Conservation (phyloP, 257 asterid species). For the Euphrasia confusa region DNA sequence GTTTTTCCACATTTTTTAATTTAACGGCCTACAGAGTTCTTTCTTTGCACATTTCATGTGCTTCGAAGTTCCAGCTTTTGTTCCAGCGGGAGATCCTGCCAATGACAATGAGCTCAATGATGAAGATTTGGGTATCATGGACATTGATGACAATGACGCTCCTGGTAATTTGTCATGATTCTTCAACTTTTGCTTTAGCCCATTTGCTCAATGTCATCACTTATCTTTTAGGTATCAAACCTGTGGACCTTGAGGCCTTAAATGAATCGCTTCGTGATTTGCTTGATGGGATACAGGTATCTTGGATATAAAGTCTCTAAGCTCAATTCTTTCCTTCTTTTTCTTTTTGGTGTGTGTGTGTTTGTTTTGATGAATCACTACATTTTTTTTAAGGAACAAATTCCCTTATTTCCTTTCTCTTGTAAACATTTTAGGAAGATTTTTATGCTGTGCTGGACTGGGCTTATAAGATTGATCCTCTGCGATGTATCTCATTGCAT, state of each 20-base stretch:
- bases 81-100: constrained; percentile 54
- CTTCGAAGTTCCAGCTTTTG: constrained; percentile 83
- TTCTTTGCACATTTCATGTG: constrained; percentile 97
- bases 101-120: constrained; percentile 38
- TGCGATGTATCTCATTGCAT: constrained; percentile 95
- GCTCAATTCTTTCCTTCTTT: constrained; percentile 11
- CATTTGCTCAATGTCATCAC: constrained; percentile 25
- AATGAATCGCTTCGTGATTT: constrained; percentile 82
- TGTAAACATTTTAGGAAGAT: constrained; percentile 62
- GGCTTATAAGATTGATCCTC: constrained; percentile 96
- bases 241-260: constrained; percentile 68
- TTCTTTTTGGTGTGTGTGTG: background rate
- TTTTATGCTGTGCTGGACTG: constrained; percentile 94
- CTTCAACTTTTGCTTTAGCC: constrained; percentile 18
- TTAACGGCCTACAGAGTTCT: constrained; percentile 61
- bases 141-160: constrained; percentile 49
- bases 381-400: constrained; percentile 17
- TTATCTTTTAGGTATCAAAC: constrained; percentile 43
- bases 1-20: constrained; percentile 15
- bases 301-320: constrained; percentile 18
- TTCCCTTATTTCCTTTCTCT: constrained; percentile 12
- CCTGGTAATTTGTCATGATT: constrained; percentile 37
- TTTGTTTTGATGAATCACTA: background rate
- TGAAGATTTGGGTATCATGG: constrained; percentile 69
- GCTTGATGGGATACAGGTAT: constrained; percentile 95